phyloP scores from a whole-genome alignment of 352 stramenopile genomes.

The Pythium myriotylum region DNA sequence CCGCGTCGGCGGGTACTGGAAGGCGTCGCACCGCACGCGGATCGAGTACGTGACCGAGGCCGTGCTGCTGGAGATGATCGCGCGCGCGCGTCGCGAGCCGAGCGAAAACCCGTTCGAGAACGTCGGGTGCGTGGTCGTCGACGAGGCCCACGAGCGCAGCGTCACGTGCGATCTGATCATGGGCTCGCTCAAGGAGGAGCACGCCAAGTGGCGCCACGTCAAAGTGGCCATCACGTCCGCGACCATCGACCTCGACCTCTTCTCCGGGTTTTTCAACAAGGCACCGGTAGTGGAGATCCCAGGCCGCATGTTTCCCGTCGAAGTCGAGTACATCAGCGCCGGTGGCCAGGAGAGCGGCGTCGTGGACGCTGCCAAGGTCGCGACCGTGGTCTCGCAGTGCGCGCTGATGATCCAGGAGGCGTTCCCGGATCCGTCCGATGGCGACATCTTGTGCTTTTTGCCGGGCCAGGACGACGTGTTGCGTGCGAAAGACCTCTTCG shows the following conservation, averaged over 20 bases:
- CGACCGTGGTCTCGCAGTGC: slow-evolving; percentile 13
- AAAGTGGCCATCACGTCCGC: slow-evolving; percentile 83
- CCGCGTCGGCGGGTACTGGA: slow-evolving; percentile 19
- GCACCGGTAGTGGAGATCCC: slow-evolving; percentile 50
- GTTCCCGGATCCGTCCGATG: slow-evolving; percentile 16
- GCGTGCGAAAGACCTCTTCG: slow-evolving; percentile 24
- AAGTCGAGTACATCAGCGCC: slow-evolving; percentile 16
- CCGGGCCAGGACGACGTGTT: slow-evolving; percentile 30
- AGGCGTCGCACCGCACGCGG: slow-evolving; percentile 13
- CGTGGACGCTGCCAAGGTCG: slow-evolving; percentile 14
- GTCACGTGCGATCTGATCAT: slow-evolving; percentile 31
- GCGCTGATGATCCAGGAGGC: slow-evolving; percentile 20
- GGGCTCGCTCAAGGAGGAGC: slow-evolving; percentile 29
- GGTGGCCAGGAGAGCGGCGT: neutral
- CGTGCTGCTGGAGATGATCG: slow-evolving; percentile 33
- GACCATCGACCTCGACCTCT: slow-evolving; percentile 78
- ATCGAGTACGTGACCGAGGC: slow-evolving; percentile 32
- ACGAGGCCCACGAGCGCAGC: slow-evolving; percentile 35
- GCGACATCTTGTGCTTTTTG: slow-evolving; percentile 34
- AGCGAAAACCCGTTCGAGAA: slow-evolving; percentile 26
- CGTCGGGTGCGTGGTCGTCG: slow-evolving; percentile 29
- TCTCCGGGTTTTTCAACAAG: slow-evolving; percentile 72
- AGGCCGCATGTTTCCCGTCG: slow-evolving; percentile 39
- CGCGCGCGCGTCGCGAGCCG: slow-evolving; percentile 5
- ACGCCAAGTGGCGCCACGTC: slow-evolving; percentile 44